Evolutionary conservation across 2,329 filamentous ascomycete species (phyloP).

Genomic region (Zelopaecilomyces penicillatus): DNA sequence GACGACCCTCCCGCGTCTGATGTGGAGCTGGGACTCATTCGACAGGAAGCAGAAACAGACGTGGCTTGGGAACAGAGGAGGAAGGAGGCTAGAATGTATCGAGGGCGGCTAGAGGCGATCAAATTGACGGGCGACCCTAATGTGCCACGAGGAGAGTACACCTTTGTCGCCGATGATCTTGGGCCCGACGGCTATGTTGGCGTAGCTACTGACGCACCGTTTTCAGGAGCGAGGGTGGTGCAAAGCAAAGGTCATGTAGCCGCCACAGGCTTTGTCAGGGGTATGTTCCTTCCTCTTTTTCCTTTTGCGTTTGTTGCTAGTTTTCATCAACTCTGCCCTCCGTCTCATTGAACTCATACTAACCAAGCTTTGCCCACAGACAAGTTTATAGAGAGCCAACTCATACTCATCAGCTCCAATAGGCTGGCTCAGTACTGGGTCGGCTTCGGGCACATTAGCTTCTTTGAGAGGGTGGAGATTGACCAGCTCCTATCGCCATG

Average conservation of each 20-base stretch:
- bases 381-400: conserved; percentile 63
- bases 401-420: conserved; percentile 72
- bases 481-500: conserved; percentile 36
- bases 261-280: conserved; percentile 57
- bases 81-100: conserved; percentile 42
- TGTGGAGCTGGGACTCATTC: conserved; percentile 32
- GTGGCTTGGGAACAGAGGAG: conserved; percentile 38
- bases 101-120: conserved; percentile 68
- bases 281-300: conserved; percentile 39
- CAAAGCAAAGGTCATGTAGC: conserved; percentile 72
- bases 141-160: conserved; percentile 76
- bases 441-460: conserved; percentile 50
- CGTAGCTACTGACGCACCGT: conserved; percentile 56
- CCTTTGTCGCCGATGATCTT: conserved; percentile 74
- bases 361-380: conserved; percentile 38
- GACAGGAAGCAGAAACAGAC: conserved; percentile 33
- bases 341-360: too few relatives aligned
- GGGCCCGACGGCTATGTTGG: conserved; percentile 56
- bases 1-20: conserved; percentile 34
- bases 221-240: conserved; percentile 67
- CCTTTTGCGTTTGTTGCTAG: background rate
- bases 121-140: conserved; percentile 91
- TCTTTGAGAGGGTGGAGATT: conserved; percentile 52
- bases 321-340: too few relatives aligned
- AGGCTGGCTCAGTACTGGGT: conserved; percentile 78